Evolutionary conservation across 2,329 filamentous ascomycete species (phyloP).

Genomic region (Tolypocladium sp.): DNA sequence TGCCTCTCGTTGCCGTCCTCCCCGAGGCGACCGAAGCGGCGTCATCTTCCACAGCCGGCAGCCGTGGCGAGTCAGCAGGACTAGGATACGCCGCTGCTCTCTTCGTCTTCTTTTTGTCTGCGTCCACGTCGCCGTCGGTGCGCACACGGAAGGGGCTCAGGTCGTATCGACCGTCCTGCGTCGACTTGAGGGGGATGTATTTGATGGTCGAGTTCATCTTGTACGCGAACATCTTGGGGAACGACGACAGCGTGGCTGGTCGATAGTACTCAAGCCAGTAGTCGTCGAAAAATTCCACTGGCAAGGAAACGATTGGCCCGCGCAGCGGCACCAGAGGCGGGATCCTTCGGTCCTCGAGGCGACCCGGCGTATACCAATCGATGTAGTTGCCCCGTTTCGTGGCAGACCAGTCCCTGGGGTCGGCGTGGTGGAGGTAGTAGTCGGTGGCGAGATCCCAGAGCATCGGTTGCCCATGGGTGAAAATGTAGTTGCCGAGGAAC

Average conservation of each 20-base stretch:
- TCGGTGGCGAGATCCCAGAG: conserved; percentile 93
- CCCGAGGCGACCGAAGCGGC: conserved; percentile 28
- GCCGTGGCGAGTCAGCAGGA: conserved; percentile 32
- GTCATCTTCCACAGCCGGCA: conserved; percentile 27
- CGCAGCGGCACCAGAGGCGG: conserved; percentile 36
- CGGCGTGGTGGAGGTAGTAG: conserved; percentile 88
- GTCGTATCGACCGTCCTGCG: conserved; percentile 67
- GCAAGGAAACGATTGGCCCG: conserved; percentile 27
- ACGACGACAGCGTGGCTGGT: conserved; percentile 76
- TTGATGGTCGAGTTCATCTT: conserved; percentile 85
- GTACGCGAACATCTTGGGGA: conserved; percentile 86
- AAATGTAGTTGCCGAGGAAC: conserved; percentile 94
- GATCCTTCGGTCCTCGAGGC: conserved; percentile 53
- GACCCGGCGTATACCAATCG: conserved; percentile 72
- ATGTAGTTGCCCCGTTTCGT: conserved; percentile 65
- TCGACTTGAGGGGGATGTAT: conserved; percentile 68
- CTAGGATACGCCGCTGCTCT: conserved; percentile 66
- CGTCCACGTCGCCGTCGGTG: conserved; percentile 50
- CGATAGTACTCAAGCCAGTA: conserved; percentile 98
- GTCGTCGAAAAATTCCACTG: conserved; percentile 66
- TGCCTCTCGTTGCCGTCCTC: conserved; percentile 32
- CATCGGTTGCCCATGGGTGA: conserved; percentile 80
- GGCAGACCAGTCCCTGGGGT: conserved; percentile 65
- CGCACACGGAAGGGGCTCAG: conserved; percentile 82
- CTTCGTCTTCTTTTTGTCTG: conserved; percentile 50